Evolutionary conservation across 345 rosid species (phyloP).

Genomic region (Rhodamnia rubescens): DNA sequence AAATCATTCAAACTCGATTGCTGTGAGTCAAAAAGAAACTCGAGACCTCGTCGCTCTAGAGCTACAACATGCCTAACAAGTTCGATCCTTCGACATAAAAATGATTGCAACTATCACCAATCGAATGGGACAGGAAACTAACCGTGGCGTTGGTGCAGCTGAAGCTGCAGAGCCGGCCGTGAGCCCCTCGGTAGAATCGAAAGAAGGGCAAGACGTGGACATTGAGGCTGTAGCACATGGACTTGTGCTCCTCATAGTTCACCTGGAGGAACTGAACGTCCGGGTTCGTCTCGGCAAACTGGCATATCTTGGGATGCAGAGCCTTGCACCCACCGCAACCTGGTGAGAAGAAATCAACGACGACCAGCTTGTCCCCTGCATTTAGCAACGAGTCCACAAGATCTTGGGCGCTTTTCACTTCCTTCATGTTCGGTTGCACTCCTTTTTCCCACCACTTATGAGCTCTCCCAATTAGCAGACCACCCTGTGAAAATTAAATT

Average conservation of each 20-base stretch:
- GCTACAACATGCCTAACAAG: not conserved
- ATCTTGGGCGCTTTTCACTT: conserved; percentile 71
- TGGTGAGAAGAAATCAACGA: conserved; percentile 93
- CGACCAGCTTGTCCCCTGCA: conserved; percentile 76
- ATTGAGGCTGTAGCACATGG: conserved; percentile 89
- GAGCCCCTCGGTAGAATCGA: conserved; percentile 79
- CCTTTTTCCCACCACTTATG: conserved; percentile 90
- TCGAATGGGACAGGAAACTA: conserved; percentile 5
- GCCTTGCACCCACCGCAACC: conserved; percentile 98
- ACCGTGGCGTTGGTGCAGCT: conserved; percentile 99
- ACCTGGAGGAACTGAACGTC: conserved; percentile 81
- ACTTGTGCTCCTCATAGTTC: conserved; percentile 88
- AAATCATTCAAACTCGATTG: not conserved
- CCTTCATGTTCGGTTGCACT: conserved; percentile 71
- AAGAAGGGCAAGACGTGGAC: conserved; percentile 93
- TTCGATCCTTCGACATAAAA: not conserved
- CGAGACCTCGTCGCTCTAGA: not conserved
- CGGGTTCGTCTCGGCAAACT: conserved; percentile 71
- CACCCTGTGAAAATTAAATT: conserved; percentile 12
- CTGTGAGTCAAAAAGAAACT: not conserved
- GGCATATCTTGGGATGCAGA: conserved; percentile 96
- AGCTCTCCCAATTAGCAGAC: conserved; percentile 41
- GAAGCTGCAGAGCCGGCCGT: conserved; percentile 88
- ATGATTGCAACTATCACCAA: not conserved
- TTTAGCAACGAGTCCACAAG: conserved; percentile 54